Evolutionary conservation across 176 grass and related monocot species (phyloP), one percentile per base, ranked within the genome.

Genomic region (Thalia dealbata): DNA sequence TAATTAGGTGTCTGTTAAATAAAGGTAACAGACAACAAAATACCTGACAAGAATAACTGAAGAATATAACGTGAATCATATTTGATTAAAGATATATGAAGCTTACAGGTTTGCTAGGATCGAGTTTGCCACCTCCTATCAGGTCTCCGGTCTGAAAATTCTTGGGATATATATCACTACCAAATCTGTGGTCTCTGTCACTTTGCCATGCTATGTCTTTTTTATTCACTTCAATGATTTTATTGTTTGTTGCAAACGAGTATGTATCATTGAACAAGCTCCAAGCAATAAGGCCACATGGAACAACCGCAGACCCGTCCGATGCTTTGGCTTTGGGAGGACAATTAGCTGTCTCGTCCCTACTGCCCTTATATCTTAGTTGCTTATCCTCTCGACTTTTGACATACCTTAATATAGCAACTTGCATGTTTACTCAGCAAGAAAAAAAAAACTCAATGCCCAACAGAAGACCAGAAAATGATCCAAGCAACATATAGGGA

Each of bases 261-360:
- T 88, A 96, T 5, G 93, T 92, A 48, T 96, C 93, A 64, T 90
- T 92, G 81, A 92, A 96, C 65, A 97, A 58, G 79, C 89, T 97
- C 93, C 93, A 92, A 70, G 93, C 87, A 56, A 97, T 84, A 52
- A 97, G 93, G 16, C 93, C 93, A 72, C 93, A 97, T 51, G 89
- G 93, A 81, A 97, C 76, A 66, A 92, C 90, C 24, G 89, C 79
- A 61, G 83, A 75, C 76, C 82, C 84, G 58, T 82, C 50, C 35
- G 76, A 68, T 27, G 61, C 81, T 27, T 51, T 64, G 63, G 51
- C 80, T 86, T 97, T 89, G 63, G 93, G 93, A 14, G 73, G 78
- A 73, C 93, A 97, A 56, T 80, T 73, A 75, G 84, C 84, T 41
- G 71, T 86, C 64, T 81, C 82, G 7, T 38, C 60, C 54, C 64